A percentile compares a stretch with the other conserved stretches of the same genome.
Conservation (phyloP, 1,284 basidiomycete genomes). For the Phellinidium pouzarii region DNA sequence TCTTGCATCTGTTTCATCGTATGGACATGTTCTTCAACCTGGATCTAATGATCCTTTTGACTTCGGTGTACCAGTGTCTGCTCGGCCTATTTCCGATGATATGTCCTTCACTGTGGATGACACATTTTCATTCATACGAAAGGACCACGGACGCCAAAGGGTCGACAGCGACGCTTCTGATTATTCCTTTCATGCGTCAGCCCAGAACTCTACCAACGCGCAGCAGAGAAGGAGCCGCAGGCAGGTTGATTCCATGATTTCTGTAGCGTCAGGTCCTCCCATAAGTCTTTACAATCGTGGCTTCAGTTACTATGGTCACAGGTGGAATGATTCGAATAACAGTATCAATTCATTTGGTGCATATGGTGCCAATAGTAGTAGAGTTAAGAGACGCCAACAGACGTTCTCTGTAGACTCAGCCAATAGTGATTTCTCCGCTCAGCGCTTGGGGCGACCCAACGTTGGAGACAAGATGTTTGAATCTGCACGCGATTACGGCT, state of each 20-base stretch:
- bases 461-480: constrained; percentile 88
- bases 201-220: constrained; percentile 21
- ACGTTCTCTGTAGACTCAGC: constrained; percentile 59
- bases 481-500: constrained; percentile 46
- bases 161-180: constrained; percentile 73
- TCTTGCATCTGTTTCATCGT: constrained; percentile 77
- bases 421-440: constrained; percentile 55
- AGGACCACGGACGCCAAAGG: constrained; percentile 38
- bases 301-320: constrained; percentile 42
- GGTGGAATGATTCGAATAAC: constrained; percentile 45
- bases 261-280: constrained; percentile 52
- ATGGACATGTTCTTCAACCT: constrained; percentile 59
- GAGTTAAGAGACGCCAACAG: constrained; percentile 51
- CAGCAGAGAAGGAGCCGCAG: constrained; percentile 35
- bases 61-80: constrained; percentile 49
- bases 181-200: constrained; percentile 56
- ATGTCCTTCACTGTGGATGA: constrained; percentile 55
- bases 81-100: constrained; percentile 51
- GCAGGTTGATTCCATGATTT: constrained; percentile 38
- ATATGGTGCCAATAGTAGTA: constrained; percentile 45
- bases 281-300: constrained; percentile 65
- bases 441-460: constrained; percentile 60
- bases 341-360: constrained; percentile 50
- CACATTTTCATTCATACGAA: constrained; percentile 60
- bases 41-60: constrained; percentile 71